Conservation (phyloP, 2,329 filamentous ascomycete genomes). For the Hypomyces rosellus region DNA sequence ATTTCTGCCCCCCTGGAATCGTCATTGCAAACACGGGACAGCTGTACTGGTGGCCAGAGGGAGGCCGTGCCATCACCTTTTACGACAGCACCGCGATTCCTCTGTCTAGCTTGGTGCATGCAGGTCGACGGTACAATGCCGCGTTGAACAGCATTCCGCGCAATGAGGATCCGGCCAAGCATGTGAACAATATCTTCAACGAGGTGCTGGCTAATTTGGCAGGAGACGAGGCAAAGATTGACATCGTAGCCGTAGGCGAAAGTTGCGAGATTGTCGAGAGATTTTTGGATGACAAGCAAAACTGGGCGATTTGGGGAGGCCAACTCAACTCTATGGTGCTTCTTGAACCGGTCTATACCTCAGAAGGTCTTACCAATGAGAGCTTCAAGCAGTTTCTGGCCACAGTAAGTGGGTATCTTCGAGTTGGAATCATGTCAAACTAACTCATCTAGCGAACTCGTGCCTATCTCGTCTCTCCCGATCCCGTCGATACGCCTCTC, state of each 20-base stretch:
- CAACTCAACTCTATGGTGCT: slow-evolving; percentile 44
- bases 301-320: slow-evolving; percentile 39
- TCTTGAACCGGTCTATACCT: slow-evolving; percentile 40
- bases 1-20: slow-evolving; percentile 47
- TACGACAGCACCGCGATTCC: slow-evolving; percentile 52
- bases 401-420: slow-evolving; percentile 34
- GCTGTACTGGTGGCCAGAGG: slow-evolving; percentile 66
- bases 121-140: slow-evolving; percentile 43
- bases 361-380: slow-evolving; percentile 33
- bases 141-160: slow-evolving; percentile 55
- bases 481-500: slow-evolving; percentile 47
- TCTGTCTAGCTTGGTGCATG: slow-evolving; percentile 56
- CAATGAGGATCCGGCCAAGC: slow-evolving; percentile 51
- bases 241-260: slow-evolving; percentile 66
- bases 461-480: slow-evolving; percentile 50
- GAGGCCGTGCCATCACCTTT: slow-evolving; percentile 52
- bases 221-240: slow-evolving; percentile 47
- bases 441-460: slow-evolving; percentile 44
- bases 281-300: slow-evolving; percentile 52
- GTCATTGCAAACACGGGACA: slow-evolving; percentile 75
- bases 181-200: slow-evolving; percentile 63
- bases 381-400: slow-evolving; percentile 44
- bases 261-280: slow-evolving; percentile 52
- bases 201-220: slow-evolving; percentile 49
- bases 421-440: neutral